phyloP scores from a whole-genome alignment of 192 early-diverging fungal genomes.

The Backusella liffmaniae region DNA sequence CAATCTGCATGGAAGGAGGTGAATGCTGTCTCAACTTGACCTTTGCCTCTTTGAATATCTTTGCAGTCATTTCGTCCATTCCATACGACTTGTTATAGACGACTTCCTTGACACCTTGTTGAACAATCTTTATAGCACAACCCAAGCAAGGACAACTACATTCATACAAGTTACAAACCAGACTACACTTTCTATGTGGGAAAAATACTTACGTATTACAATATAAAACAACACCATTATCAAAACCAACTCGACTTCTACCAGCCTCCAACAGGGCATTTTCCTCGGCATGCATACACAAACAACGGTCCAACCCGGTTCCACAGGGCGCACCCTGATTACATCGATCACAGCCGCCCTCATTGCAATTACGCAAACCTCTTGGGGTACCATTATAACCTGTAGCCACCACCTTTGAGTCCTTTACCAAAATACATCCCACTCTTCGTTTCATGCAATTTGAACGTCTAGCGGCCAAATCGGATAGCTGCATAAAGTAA shows the following conservation, averaged over 20 bases:
- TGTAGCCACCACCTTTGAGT: slow-evolving; percentile 88
- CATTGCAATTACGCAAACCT: slow-evolving; percentile 89
- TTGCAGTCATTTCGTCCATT: slow-evolving; percentile 86
- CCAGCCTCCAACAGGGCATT: slow-evolving; percentile 98
- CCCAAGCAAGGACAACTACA: slow-evolving; percentile 71
- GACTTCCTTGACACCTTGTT: slow-evolving; percentile 88
- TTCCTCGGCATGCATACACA: slow-evolving; percentile 99
- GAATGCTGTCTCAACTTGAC: slow-evolving; percentile 78
- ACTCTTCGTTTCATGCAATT: slow-evolving; percentile 99
- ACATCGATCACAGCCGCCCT: slow-evolving; percentile 92
- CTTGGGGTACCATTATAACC: slow-evolving; percentile 99
- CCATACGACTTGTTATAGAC: slow-evolving; percentile 93
- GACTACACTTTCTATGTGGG: too few species aligned
- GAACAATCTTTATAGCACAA: slow-evolving; percentile 96
- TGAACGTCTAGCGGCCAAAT: slow-evolving; percentile 83
- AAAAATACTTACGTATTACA: slow-evolving; percentile 79
- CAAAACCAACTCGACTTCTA: slow-evolving; percentile 68
- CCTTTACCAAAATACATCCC: slow-evolving; percentile 89
- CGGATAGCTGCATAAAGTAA: slow-evolving; percentile 95
- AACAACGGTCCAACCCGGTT: slow-evolving; percentile 76
- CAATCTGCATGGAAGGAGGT: slow-evolving; percentile 55
- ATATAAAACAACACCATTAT: slow-evolving; percentile 77
- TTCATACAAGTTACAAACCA: too few species aligned
- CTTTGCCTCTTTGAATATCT: slow-evolving; percentile 81
- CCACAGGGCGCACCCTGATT: slow-evolving; percentile 85